These are phyloP conservation scores for Podospora conica DNA, from an alignment of 495 filamentous ascomycete species.

Conservation along the genomic window DNA sequence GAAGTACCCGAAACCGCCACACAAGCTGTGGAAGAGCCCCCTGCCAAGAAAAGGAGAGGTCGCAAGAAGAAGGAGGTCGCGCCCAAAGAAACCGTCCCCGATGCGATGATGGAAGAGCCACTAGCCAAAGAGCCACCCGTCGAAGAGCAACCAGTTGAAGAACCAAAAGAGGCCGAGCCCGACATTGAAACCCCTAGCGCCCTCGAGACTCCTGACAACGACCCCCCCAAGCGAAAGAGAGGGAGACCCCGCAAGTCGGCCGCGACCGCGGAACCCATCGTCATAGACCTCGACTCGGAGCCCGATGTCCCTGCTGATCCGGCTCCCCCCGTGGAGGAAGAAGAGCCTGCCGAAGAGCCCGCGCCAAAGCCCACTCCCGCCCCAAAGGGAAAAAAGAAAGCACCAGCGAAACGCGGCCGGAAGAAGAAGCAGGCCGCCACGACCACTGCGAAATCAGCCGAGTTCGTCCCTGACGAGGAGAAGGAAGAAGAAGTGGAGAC, in stretches of 20 bases:
- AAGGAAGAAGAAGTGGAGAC: neutral
- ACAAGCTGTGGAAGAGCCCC: neutral
- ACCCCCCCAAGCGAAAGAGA: constrained; percentile 14
- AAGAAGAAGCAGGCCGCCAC: constrained; percentile 2
- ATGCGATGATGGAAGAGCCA: neutral
- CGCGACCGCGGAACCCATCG: neutral
- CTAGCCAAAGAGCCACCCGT: neutral
- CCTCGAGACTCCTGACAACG: neutral
- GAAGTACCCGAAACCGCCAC: neutral
- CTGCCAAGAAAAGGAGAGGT: constrained; percentile 14
- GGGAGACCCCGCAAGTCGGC: constrained; percentile 18
- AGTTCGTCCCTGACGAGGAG: neutral
- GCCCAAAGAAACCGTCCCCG: neutral
- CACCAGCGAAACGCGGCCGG: constrained; percentile 3
- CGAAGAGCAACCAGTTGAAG: neutral
- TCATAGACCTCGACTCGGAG: neutral
- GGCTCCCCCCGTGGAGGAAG: neutral
- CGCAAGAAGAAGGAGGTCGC: constrained; percentile 17
- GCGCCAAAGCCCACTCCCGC: neutral
- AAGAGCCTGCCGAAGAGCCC: neutral
- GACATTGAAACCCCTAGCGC: neutral
- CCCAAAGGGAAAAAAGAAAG: neutral
- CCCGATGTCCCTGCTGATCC: neutral
- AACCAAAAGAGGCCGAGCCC: neutral
- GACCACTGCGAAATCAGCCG: neutral